Evolutionary conservation across 139 green algal genomes (phyloP).

Genomic region (Zygnema circumcarinatum): DNA sequence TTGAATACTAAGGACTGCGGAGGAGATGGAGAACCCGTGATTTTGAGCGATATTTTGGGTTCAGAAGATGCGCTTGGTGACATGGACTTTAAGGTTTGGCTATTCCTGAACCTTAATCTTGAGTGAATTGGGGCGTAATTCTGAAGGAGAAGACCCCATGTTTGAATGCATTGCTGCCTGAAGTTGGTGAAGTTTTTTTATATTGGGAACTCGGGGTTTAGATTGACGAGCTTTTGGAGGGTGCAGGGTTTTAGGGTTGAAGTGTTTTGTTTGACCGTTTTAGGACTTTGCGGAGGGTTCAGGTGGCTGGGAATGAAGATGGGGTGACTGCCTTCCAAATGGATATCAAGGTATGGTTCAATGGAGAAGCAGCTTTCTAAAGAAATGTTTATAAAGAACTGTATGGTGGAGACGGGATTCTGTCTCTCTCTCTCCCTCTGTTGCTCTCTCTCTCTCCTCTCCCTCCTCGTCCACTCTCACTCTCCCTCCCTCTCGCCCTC

Average conservation of each 20-base stretch:
- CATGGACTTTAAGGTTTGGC: conserved; percentile 99
- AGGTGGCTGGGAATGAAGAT: conserved; percentile 61
- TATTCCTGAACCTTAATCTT: too few relatives aligned
- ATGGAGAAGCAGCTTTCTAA: background rate
- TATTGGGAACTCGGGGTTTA: conserved; percentile 22
- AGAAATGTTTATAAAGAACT: background rate
- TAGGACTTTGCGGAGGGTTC: background rate
- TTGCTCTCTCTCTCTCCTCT: background rate
- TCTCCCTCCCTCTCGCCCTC: background rate
- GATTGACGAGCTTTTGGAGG: too few relatives aligned
- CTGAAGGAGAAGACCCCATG: too few relatives aligned
- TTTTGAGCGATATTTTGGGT: conserved; percentile 96
- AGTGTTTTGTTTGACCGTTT: too few relatives aligned
- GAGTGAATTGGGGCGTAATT: too few relatives aligned
- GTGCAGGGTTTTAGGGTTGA: too few relatives aligned
- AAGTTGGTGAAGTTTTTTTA: conserved; percentile 23
- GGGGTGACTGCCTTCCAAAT: conserved; percentile 92
- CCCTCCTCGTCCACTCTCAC: too few relatives aligned
- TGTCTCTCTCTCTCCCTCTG: background rate
- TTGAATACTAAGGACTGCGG: conserved; percentile 64
- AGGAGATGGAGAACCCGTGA: conserved; percentile 70
- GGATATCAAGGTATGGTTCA: conserved; percentile 82
- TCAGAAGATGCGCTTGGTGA: conserved; percentile 94
- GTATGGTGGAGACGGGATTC: background rate
- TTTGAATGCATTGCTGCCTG: too few relatives aligned